Evolutionary conservation across 2,329 filamentous ascomycete genomes (phyloP), one percentile per base, ranked within the genome.

Genomic region (Monosporascus sp.): DNA sequence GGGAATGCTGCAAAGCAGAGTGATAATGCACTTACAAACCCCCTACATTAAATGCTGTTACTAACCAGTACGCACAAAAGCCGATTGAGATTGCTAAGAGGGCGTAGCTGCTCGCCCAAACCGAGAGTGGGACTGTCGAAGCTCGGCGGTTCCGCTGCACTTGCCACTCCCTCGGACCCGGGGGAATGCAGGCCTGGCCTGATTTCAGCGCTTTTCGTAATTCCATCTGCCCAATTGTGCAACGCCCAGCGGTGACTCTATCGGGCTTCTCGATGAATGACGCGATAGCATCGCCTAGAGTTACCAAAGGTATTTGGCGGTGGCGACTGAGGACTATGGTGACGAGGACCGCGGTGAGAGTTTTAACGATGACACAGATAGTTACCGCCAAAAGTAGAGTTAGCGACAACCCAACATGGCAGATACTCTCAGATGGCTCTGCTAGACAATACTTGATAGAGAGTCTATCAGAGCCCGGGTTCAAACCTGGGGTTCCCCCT

Each of bases 221-320:
- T 8, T 61, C 50, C 8, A 40, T 5, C 26, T 65, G 60, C 11
- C 54, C 52, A 1, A 58, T 11, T 7, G 58, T 59, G 24, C 58
- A 60, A 43, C 61, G 50, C 3, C 61, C 59, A 1, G 48, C 51
- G 0, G 77, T 79, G 1, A 68, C 70, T 1, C 64, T 62, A 59
- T 81, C 78, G 0, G 77, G 72, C 1, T 71, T 68, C 14, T 66
- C 64, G 46, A 81, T 71, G 52, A 81, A 80, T 2, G 78, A 80
- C 5, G 71, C 61, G n/a, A 81, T 66, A 27, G 75, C 75, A 56
- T 81, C 78, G 35, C 78, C 78, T 3, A 80, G 68, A 0, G 77
- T 80, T 17, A 75, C 72, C 5, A 81, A 70, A 1, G 76, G 77
- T 17, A 66, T 63, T 58, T 76, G 74, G 19, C 63, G 64, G 35